Percentiles rank a stretch among this genome's conserved stretches.
phyloP scores from a whole-genome alignment of 1,284 basidiomycete species.

The Sporisorium exsertum region DNA sequence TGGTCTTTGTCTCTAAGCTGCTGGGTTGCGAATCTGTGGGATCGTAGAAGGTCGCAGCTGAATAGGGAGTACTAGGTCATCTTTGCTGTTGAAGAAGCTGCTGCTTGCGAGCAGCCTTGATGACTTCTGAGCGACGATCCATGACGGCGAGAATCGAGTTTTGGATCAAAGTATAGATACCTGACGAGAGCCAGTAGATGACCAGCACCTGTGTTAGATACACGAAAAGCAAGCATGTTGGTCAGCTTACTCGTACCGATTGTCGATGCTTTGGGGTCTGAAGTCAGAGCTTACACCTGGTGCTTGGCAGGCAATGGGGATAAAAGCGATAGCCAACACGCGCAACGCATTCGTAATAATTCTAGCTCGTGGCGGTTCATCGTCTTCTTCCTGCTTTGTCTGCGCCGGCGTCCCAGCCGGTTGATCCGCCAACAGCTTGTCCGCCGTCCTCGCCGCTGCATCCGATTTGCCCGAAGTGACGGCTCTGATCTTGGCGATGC shows the following conservation, averaged over 20 bases:
- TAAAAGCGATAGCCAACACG: slow-evolving; percentile 77
- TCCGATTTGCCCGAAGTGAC: slow-evolving; percentile 22
- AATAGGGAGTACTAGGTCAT: too few relatives aligned
- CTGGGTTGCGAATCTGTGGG: too few relatives aligned
- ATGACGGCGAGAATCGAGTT: slow-evolving; percentile 75
- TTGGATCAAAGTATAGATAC: slow-evolving; percentile 81
- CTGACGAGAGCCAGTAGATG: slow-evolving; percentile 86
- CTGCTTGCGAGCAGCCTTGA: slow-evolving; percentile 33
- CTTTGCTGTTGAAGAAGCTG: slow-evolving; percentile 31
- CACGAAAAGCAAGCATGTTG: background rate
- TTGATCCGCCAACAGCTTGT: slow-evolving; percentile 11
- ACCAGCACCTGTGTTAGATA: slow-evolving; percentile 77
- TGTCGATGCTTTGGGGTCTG: too few relatives aligned
- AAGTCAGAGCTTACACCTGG: slow-evolving; percentile 77
- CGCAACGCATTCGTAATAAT: slow-evolving; percentile 77
- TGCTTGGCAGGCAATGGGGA: slow-evolving; percentile 80
- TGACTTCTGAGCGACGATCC: slow-evolving; percentile 48
- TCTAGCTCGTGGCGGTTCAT: slow-evolving; percentile 67
- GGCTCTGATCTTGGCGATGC: slow-evolving; percentile 35
- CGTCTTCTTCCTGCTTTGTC: slow-evolving; percentile 24
- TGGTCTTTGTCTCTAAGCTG: background rate
- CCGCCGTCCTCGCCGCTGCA: slow-evolving; percentile 35
- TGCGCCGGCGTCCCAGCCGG: background rate
- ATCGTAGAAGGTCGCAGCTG: too few relatives aligned
- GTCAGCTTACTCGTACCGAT: background rate